Conservation (phyloP, 1,284 basidiomycete genomes). For the Melampsora abietis-canadensis region DNA sequence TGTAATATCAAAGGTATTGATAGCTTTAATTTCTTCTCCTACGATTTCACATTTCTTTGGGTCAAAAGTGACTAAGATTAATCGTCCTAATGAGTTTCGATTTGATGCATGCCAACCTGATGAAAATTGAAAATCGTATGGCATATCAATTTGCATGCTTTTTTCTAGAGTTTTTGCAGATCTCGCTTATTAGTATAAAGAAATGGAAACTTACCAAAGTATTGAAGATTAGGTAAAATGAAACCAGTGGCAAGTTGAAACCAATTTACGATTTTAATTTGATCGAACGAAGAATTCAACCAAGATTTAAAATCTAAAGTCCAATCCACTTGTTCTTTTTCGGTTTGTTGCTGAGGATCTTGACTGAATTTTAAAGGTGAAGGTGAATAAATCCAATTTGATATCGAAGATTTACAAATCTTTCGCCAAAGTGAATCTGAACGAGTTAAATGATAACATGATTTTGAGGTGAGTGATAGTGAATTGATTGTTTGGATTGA, state of each 20-base stretch:
- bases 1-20: constrained; percentile 7
- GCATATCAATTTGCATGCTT: not conserved
- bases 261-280: constrained; percentile 7
- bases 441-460: constrained; percentile 2
- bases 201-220: constrained; percentile 13
- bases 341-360: no score
- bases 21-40: constrained; percentile 26
- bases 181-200: not conserved
- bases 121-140: not conserved
- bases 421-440: constrained; percentile 20
- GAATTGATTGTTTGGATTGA: not conserved
- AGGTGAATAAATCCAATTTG: constrained; percentile 10
- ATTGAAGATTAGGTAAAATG: constrained; percentile 14
- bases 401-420: not conserved
- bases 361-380: no score
- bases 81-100: not conserved
- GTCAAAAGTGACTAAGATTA: constrained; percentile 30
- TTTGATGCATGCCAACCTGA: constrained; percentile 31
- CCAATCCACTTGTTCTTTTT: not conserved
- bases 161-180: not conserved
- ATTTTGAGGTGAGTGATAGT: not conserved
- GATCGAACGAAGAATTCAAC: not conserved
- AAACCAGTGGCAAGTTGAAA: constrained; percentile 20
- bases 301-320: constrained; percentile 3
- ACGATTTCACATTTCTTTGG: constrained; percentile 6